Percentiles rank a stretch among this genome's conserved stretches.
These are phyloP conservation scores for Fusarium duplospermum DNA, from an alignment of 2,329 filamentous ascomycete species.

Conservation along the genomic window DNA sequence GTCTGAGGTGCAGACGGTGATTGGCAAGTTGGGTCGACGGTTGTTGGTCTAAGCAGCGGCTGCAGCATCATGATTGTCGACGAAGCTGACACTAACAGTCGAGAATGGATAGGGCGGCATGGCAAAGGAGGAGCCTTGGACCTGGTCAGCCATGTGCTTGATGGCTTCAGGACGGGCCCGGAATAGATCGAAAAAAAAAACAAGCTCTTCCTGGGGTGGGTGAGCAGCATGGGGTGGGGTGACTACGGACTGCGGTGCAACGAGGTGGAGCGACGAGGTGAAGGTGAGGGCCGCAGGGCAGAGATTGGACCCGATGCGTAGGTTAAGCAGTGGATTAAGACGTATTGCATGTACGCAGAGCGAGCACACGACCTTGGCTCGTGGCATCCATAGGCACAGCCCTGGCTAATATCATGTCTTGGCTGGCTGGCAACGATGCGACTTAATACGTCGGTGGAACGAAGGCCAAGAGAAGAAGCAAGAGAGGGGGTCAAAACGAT, in stretches of 20 bases:
- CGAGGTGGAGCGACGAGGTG: slow-evolving; percentile 12
- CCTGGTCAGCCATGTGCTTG: slow-evolving; percentile 12
- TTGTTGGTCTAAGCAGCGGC: background rate
- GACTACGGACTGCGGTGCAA: slow-evolving; percentile 2
- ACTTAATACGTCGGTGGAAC: background rate
- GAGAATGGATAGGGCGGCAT: slow-evolving; percentile 6
- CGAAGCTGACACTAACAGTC: slow-evolving; percentile 3
- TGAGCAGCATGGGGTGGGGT: background rate
- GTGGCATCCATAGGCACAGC: background rate
- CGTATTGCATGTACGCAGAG: background rate
- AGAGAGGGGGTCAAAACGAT: slow-evolving; percentile 11
- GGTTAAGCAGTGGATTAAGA: background rate
- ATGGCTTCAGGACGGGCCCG: background rate
- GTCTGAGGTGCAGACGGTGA: background rate
- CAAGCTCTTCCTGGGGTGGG: background rate
- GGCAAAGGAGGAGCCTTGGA: slow-evolving; percentile 6
- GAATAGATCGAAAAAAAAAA: slow-evolving; percentile 1
- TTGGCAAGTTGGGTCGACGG: slow-evolving; percentile 5
- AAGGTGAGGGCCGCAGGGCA: background rate
- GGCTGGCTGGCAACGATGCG: background rate
- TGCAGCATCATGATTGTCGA: background rate
- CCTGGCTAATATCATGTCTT: background rate
- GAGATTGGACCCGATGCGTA: background rate
- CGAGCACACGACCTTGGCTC: background rate
- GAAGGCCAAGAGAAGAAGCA: slow-evolving; percentile 6